Conservation (phyloP, 108 stramenopile genomes). For the Hondaea fermentalgiana region DNA sequence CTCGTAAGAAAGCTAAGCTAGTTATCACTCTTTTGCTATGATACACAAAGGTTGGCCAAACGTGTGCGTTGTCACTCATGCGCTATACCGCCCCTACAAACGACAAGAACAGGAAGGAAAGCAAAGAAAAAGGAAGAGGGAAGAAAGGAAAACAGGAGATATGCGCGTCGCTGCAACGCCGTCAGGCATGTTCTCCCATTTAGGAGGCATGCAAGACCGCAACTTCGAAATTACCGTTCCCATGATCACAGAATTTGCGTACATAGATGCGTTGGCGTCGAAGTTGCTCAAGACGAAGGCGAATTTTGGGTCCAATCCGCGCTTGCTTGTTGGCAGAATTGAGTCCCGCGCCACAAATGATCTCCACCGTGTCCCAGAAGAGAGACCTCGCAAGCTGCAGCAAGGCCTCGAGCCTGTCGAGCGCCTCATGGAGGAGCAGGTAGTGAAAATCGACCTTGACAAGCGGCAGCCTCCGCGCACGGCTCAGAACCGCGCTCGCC, state of each 20-base stretch:
- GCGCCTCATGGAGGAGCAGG: not conserved
- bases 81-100: too few species aligned
- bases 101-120: too few species aligned
- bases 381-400: not conserved
- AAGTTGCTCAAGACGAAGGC: not conserved
- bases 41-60: too few species aligned
- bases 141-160: too few species aligned
- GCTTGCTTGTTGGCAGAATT: not conserved
- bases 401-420: not conserved
- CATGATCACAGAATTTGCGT: not conserved
- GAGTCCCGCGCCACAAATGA: not conserved
- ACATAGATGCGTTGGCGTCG: not conserved
- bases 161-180: too few species aligned
- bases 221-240: not conserved
- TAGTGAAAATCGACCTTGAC: not conserved
- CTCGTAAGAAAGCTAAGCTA: too few species aligned
- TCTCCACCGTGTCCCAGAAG: not conserved
- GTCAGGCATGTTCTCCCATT: too few species aligned
- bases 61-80: too few species aligned
- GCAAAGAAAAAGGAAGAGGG: too few species aligned
- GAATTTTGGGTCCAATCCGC: not conserved
- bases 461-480: not conserved
- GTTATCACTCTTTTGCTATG: too few species aligned
- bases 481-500: not conserved
- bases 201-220: not conserved